phyloP scores from a whole-genome alignment of 1,284 basidiomycete genomes.

The Ustilago hordei region DNA sequence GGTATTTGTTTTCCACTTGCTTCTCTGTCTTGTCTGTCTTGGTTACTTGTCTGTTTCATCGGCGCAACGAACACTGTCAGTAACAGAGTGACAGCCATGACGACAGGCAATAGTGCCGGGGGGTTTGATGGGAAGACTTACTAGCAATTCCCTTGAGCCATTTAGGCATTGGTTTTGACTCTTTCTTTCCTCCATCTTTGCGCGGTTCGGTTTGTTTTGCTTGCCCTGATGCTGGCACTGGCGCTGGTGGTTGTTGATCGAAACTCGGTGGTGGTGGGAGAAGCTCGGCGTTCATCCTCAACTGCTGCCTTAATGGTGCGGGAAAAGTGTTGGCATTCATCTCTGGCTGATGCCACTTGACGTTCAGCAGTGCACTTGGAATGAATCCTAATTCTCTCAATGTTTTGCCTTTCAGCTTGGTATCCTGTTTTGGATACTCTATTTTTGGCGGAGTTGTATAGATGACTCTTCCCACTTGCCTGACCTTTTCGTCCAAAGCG shows the following conservation, averaged over 20 bases:
- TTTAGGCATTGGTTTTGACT: conserved; percentile 41
- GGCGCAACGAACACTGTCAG: too few relatives aligned
- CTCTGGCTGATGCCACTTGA: conserved; percentile 79
- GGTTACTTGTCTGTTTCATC: too few relatives aligned
- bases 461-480: conserved; percentile 81
- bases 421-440: conserved; percentile 83
- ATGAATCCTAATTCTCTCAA: conserved; percentile 80
- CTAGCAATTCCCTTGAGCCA: conserved; percentile 52
- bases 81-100: too few relatives aligned
- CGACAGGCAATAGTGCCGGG: too few relatives aligned
- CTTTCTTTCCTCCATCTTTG: background rate
- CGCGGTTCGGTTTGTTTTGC: too few relatives aligned
- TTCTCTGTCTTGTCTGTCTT: background rate
- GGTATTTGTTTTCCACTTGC: background rate
- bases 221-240: background rate
- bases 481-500: conserved; percentile 79
- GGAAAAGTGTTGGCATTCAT: conserved; percentile 73
- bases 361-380: conserved; percentile 80
- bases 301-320: conserved; percentile 38
- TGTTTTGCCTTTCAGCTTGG: conserved; percentile 76
- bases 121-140: conserved; percentile 21
- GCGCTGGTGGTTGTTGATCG: conserved; percentile 10
- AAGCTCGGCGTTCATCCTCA: conserved; percentile 23
- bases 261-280: conserved; percentile 27
- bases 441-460: conserved; percentile 84